Conservation (phyloP, 2,329 filamentous ascomycete genomes). For the Fusarium veterinarium region DNA sequence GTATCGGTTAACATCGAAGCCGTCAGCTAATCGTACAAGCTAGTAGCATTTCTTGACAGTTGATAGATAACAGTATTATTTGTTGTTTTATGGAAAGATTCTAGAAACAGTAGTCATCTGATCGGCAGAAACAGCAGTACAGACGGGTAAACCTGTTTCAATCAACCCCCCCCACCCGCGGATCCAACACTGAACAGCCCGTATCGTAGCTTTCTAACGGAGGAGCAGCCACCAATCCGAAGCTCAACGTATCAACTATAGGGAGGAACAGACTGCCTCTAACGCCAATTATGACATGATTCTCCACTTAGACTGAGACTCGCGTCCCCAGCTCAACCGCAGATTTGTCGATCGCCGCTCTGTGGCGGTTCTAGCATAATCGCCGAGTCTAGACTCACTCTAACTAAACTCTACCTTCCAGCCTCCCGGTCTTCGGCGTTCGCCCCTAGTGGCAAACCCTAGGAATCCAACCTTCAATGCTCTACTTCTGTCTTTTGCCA, state of each 20-base stretch:
- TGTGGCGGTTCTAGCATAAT: constrained; percentile 13
- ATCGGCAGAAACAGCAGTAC: neutral
- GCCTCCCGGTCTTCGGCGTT: constrained; percentile 18
- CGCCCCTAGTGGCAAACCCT: neutral
- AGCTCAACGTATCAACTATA: neutral
- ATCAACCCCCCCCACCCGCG: neutral
- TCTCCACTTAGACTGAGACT: constrained; percentile 7
- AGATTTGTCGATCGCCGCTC: constrained; percentile 3
- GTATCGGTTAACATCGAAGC: neutral
- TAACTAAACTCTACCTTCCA: neutral
- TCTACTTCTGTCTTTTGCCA: neutral
- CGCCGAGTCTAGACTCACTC: constrained; percentile 23
- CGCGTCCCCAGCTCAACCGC: neutral
- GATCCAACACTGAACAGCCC: neutral
- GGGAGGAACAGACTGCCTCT: neutral
- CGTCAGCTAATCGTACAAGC: neutral
- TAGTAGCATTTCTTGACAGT: neutral
- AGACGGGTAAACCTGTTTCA: neutral
- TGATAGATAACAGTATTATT: neutral
- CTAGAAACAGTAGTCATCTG: neutral
- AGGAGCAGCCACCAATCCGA: neutral
- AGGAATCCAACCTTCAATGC: neutral
- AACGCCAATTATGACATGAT: neutral
- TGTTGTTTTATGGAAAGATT: neutral
- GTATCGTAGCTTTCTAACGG: neutral